phyloP scores from a whole-genome alignment of 805 yeast species.

The Yarrowia sp. region DNA sequence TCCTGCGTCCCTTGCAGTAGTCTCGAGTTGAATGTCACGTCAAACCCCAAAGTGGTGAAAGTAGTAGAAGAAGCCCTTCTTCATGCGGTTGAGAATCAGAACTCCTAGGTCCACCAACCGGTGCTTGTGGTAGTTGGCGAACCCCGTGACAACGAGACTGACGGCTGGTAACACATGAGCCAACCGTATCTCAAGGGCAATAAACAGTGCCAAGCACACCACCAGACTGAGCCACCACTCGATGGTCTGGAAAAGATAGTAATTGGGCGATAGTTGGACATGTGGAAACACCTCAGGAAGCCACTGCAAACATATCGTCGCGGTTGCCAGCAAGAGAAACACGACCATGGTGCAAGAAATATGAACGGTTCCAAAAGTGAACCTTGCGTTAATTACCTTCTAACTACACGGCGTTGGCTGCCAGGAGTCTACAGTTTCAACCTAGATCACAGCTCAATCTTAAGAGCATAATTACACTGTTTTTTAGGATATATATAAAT shows the following conservation, averaged over 20 bases:
- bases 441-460: no score
- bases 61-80: not conserved
- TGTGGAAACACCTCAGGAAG: slow-evolving; percentile 1
- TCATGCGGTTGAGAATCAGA: not conserved
- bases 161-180: slow-evolving; percentile 5
- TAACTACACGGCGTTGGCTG: not conserved
- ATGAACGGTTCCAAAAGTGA: not conserved
- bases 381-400: not conserved
- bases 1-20: not conserved
- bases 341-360: not conserved
- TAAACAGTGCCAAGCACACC: not conserved
- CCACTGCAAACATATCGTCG: slow-evolving; percentile 5
- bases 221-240: slow-evolving; percentile 21
- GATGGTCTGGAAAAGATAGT: not conserved
- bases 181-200: not conserved
- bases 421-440: no score
- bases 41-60: not conserved
- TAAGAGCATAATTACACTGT: not conserved
- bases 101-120: not conserved
- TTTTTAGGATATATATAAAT: not conserved
- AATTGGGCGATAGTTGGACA: not conserved
- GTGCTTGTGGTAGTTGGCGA: slow-evolving; percentile 13
- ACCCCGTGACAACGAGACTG: not conserved
- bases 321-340: not conserved
- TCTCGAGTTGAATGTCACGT: not conserved